Evolutionary conservation across 306 rosid genomes (phyloP), one percentile per base, ranked within the genome.

Genomic region (Vigna unguiculata): DNA sequence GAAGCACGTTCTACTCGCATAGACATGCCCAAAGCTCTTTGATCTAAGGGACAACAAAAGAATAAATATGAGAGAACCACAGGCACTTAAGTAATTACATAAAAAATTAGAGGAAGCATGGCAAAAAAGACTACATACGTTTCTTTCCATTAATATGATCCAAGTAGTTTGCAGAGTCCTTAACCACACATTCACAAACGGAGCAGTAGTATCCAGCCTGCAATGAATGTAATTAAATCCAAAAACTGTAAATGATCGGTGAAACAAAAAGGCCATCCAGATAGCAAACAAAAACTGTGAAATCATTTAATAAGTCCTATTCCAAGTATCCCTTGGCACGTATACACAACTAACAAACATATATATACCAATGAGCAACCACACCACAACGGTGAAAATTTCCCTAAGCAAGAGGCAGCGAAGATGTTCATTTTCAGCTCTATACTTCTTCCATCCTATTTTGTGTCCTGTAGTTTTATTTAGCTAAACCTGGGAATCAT

Each of bases 111-210:
- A 65, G 64, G 41, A 74, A 30, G 21, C 47, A 52, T 20, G 17
- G 32, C 47, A n/a, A 52, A 69, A 72, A 74, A 40, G 77, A 81
- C 8, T 58, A 71, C 99, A 11, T 89, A 96, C 99, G 99, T 86
- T 96, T 96, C 86, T 96, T 96, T 78, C 99, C 98, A 92, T 96
- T 96, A 65, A 96, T 96, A 84, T 92, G 98, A 91, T 96, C 99
- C 87, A 96, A 85, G 87, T 87, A 96, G 83, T 96, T 96, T 72
- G 98, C 99, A 36, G 98, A 96, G 87, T 96, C 98, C 85, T 92
- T 96, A 24, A 96, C 99, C n/a, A 96, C 99, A 74, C 99, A 96
- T 71, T 96, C 96, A 79, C 99, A 96, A 79, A 96, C 99, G 13
- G 96, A 84, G 80, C 99, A 96, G 77, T 60, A 91, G 82, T 96